Conservation (phyloP, 495 filamentous ascomycete species). For the Neurospora cerealis region DNA sequence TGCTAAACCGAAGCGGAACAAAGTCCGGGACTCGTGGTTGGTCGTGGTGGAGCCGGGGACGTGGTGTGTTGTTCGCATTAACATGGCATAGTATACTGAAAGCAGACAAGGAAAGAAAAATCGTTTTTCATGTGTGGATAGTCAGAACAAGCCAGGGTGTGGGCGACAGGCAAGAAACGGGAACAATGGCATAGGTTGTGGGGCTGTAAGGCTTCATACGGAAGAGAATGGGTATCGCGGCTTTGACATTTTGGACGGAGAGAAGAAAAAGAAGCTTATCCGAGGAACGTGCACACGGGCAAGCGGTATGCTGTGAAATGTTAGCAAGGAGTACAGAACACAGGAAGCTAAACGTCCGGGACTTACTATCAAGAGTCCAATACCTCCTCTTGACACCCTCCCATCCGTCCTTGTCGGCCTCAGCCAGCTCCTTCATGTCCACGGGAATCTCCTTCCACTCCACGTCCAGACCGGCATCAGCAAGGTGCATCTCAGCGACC, state of each 20-base stretch:
- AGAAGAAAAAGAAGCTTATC: conserved; percentile 23
- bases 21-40: not conserved
- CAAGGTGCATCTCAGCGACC: conserved; percentile 84
- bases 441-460: conserved; percentile 74
- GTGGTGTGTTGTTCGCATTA: not conserved
- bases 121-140: not conserved
- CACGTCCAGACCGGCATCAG: conserved; percentile 83
- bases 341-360: not conserved
- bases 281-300: conserved; percentile 49
- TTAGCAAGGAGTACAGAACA: conserved; percentile 5
- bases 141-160: not conserved
- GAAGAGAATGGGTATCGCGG: not conserved
- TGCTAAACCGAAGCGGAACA: not conserved
- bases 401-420: conserved; percentile 58
- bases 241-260: not conserved
- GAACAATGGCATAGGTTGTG: not conserved
- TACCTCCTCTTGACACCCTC: conserved; percentile 77
- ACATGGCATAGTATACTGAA: not conserved
- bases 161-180: not conserved
- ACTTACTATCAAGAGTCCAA: conserved; percentile 66
- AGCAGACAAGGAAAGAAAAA: not conserved
- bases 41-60: not conserved
- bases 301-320: conserved; percentile 34
- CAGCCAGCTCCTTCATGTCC: conserved; percentile 41
- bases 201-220: not conserved